Base-by-base conservation (phyloP, 192 early-diverging fungal genomes). In the Chytriomyces confervae region DNA sequence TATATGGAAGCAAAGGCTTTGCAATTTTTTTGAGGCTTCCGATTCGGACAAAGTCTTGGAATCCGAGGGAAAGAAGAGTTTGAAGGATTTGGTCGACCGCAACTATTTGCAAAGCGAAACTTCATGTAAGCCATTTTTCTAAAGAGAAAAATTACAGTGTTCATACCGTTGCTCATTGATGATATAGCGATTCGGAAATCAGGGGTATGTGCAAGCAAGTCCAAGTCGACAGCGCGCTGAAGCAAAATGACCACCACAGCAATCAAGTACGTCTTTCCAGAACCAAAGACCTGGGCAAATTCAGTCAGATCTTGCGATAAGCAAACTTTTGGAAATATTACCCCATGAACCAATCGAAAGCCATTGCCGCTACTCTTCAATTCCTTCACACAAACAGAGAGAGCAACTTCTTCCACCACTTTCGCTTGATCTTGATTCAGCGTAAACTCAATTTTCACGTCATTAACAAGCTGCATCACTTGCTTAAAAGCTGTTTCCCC, bases 1-100 rank as follows among this genome's bases (percentile, higher is more conserved):
- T 80, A 70, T 79, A 87, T 50, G 86, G 86, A 5, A 87, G 70
- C 5, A 87, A 20, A 3, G 65, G 27, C 72, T 86, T 86, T 7
- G 81, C 75, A 60, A 87, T 87, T 76, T 87, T 87, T 50, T 83
- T 84, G 50, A 87, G 23, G 75, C 83, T 87, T 10, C 86, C 86
- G 8, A 87, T 80, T 23, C 86, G 75, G 20, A 85, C 83, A 77
- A 87, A 85, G 44, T 86, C 75, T 4, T 13, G 78, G 72, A 85
- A 87, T 5, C 63, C 70, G 11, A 85, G 68, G 5, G 81, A 69
- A 6, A 85, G 48, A 20, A 87, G 72, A 9, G 67, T 69, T 61
- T 69, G 60, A 20, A 87, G 62, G 47, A 87, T 86, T 43, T 84
- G 72, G 74, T 87, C 86, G 5, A 87, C 86, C 23, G 86, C 86